Evolutionary conservation across 768 basidiomycete genomes (phyloP).

Genomic region (Terana coerulea): DNA sequence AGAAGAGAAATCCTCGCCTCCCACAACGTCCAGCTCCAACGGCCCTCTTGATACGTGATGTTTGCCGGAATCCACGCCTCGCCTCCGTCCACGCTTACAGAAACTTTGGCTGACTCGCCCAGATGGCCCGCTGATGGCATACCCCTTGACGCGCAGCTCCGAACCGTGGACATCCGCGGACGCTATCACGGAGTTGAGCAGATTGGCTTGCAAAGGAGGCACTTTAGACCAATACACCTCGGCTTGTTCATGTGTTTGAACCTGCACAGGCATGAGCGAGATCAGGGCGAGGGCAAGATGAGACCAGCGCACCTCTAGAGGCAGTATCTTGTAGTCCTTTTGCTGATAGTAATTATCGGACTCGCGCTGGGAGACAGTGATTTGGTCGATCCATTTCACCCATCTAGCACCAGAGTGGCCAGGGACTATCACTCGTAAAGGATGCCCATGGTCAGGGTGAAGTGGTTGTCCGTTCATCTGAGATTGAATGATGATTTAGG

Average conservation of each 20-base stretch:
- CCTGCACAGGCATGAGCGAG: slow-evolving; percentile 1
- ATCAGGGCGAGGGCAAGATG: background rate
- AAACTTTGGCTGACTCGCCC: slow-evolving; percentile 46
- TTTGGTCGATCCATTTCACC: slow-evolving; percentile 10
- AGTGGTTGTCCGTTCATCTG: slow-evolving; percentile 3
- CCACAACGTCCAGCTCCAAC: slow-evolving; percentile 78
- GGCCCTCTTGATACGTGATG: slow-evolving; percentile 57
- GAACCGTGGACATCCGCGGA: slow-evolving; percentile 5
- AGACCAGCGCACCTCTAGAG: slow-evolving; percentile 2
- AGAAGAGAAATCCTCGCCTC: slow-evolving; percentile 41
- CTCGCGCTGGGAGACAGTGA: slow-evolving; percentile 4
- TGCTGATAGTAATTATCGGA: slow-evolving; percentile 11
- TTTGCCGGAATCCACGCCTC: slow-evolving; percentile 45
- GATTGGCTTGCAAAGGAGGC: slow-evolving; percentile 54
- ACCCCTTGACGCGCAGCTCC: slow-evolving; percentile 41
- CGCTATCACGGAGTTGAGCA: slow-evolving; percentile 61
- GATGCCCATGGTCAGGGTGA: slow-evolving; percentile 4
- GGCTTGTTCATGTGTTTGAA: slow-evolving; percentile 15
- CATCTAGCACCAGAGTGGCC: slow-evolving; percentile 8
- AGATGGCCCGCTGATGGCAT: slow-evolving; percentile 44
- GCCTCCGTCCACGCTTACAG: slow-evolving; percentile 51
- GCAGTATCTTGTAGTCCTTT: slow-evolving; percentile 12
- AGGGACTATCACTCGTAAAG: slow-evolving; percentile 5
- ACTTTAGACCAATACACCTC: slow-evolving; percentile 47
- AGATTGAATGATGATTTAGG: background rate